phyloP scores from a whole-genome alignment of 1,284 basidiomycete species.

The Lignosus rhinocerotis region DNA sequence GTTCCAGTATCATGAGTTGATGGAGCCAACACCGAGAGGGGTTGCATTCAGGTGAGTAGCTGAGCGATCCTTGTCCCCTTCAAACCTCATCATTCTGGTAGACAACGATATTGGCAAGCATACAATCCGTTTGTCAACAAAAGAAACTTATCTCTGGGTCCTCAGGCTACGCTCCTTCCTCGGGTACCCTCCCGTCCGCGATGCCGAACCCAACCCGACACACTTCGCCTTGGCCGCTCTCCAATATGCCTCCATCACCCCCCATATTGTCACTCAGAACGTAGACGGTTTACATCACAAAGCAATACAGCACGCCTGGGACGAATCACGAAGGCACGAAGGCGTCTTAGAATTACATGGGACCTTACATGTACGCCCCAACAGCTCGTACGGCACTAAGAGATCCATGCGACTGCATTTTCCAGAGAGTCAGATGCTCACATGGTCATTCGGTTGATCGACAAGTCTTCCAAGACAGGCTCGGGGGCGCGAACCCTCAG shows the following conservation, averaged over 20 bases:
- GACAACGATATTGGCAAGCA: conserved; percentile 74
- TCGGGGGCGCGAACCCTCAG: conserved; percentile 73
- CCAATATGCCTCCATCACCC: conserved; percentile 65
- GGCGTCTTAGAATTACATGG: conserved; percentile 87
- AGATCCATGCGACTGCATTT: not conserved
- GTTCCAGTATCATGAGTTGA: conserved; percentile 75
- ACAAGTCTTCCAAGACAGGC: conserved; percentile 70
- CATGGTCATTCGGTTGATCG: conserved; percentile 69
- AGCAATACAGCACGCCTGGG: conserved; percentile 48
- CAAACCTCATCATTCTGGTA: conserved; percentile 27
- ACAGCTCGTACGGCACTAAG: not conserved
- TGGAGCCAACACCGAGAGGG: conserved; percentile 69
- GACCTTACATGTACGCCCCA: conserved; percentile 69
- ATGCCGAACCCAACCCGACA: conserved; percentile 81
- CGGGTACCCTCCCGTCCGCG: conserved; percentile 80
- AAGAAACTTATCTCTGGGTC: not conserved
- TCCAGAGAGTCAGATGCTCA: conserved; percentile 73
- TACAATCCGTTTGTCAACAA: too few relatives aligned
- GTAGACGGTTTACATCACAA: conserved; percentile 91
- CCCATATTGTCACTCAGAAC: conserved; percentile 85
- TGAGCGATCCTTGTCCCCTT: not conserved
- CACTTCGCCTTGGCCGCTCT: conserved; percentile 86
- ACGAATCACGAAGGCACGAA: conserved; percentile 38
- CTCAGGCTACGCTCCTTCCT: conserved; percentile 81
- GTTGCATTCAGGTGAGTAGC: conserved; percentile 59